A percentile compares a stretch with the other conserved stretches of the same genome.
Evolutionary conservation across 1,284 basidiomycete species (phyloP).

Genomic region (Inonotus obliquus): DNA sequence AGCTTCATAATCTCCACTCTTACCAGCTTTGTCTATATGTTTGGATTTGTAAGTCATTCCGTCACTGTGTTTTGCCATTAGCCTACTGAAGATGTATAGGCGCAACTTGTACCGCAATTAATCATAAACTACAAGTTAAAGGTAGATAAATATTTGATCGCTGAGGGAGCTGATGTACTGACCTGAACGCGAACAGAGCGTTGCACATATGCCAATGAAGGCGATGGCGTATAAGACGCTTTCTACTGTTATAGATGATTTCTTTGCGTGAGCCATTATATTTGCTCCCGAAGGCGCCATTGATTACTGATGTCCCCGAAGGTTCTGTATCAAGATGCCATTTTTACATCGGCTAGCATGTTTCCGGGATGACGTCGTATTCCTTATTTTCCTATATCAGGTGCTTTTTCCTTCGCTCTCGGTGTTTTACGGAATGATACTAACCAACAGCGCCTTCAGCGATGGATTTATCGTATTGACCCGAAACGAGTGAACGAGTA

Average conservation of each 20-base stretch:
- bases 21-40: slow-evolving; percentile 91
- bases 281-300: slow-evolving; percentile 10
- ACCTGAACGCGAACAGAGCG: slow-evolving; percentile 47
- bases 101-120: slow-evolving; percentile 86
- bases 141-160: slow-evolving; percentile 40
- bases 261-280: slow-evolving; percentile 70
- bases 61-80: not conserved
- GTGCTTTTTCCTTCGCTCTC: slow-evolving; percentile 35
- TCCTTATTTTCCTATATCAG: slow-evolving; percentile 83
- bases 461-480: slow-evolving; percentile 96
- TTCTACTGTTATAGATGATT: slow-evolving; percentile 88
- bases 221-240: slow-evolving; percentile 95
- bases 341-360: slow-evolving; percentile 86
- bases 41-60: slow-evolving; percentile 79
- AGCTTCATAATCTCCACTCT: slow-evolving; percentile 88
- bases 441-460: slow-evolving; percentile 37
- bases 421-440: not conserved
- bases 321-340: slow-evolving; percentile 96
- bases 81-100: slow-evolving; percentile 37
- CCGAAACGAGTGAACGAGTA: slow-evolving; percentile 94
- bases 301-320: slow-evolving; percentile 29
- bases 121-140: slow-evolving; percentile 97
- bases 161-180: slow-evolving; percentile 24
- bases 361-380: slow-evolving; percentile 91
- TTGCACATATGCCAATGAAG: slow-evolving; percentile 94